Percentiles rank a stretch among this genome's conserved stretches.
Evolutionary conservation across 148 eudicot species (phyloP).

Genomic region (Agrostemma githago): DNA sequence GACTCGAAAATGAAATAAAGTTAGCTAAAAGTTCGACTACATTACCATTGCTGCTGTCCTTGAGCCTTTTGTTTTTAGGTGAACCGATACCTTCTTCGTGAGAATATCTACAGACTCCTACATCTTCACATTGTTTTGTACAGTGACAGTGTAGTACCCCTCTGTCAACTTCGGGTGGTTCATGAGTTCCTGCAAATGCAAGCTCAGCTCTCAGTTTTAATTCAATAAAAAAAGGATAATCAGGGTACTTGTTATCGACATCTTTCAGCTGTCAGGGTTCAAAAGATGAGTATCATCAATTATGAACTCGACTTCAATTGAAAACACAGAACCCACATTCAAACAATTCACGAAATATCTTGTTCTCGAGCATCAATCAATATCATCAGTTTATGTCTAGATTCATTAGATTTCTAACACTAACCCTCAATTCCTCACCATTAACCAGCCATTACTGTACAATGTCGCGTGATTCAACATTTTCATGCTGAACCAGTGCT

Average conservation of each 20-base stretch:
- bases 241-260: neutral
- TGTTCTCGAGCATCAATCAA: neutral
- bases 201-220: neutral
- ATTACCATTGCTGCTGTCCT: conserved; percentile 32
- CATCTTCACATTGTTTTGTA: neutral
- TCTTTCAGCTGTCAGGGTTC: neutral
- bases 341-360: neutral
- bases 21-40: neutral
- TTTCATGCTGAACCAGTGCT: too few species aligned
- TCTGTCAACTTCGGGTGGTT: conserved; percentile 24
- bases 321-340: neutral
- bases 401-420: neutral
- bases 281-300: neutral
- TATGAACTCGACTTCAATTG: neutral
- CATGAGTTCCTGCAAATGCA: conserved; percentile 41
- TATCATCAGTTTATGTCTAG: neutral
- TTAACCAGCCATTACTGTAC: too few species aligned
- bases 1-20: neutral
- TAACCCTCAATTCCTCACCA: neutral
- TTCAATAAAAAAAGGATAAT: neutral
- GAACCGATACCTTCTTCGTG: conserved; percentile 23
- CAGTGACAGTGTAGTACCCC: neutral
- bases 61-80: conserved; percentile 27
- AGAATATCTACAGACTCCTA: conserved; percentile 11
- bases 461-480: neutral